Percentiles rank a stretch among this genome's conserved stretches.
phyloP scores from a whole-genome alignment of 1,139 yeast genomes.

The Yamadazyma trypodendri region DNA sequence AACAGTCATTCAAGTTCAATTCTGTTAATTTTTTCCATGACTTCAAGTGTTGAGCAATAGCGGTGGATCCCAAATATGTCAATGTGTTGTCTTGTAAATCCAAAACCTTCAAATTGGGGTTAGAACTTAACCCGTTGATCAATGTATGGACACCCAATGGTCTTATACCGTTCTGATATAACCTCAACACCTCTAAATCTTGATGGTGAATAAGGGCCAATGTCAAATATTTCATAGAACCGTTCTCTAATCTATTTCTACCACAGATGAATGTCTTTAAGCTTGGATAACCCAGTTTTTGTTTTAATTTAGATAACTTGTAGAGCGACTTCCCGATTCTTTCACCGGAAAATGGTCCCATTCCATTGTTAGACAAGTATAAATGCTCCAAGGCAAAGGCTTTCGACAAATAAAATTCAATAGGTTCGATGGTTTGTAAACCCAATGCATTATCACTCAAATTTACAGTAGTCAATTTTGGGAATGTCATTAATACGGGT shows the following conservation, averaged over 20 bases:
- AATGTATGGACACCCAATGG: conserved; percentile 85
- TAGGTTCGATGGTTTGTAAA: conserved; percentile 87
- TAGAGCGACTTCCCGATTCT: conserved; percentile 85
- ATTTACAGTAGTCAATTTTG: conserved; percentile 69
- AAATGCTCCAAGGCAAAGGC: conserved; percentile 83
- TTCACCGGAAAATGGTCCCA: conserved; percentile 97
- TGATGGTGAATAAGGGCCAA: conserved; percentile 75
- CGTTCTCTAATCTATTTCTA: conserved; percentile 93
- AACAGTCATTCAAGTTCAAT: conserved; percentile 84
- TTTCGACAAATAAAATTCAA: conserved; percentile 72
- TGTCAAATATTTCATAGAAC: conserved; percentile 78
- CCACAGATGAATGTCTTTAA: conserved; percentile 90
- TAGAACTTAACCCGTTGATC: conserved; percentile 68
- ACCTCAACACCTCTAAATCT: conserved; percentile 67
- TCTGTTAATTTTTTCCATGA: conserved; percentile 56
- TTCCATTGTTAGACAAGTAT: conserved; percentile 88
- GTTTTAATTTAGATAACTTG: conserved; percentile 66
- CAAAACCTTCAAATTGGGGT: conserved; percentile 60
- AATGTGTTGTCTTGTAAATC: conserved; percentile 96
- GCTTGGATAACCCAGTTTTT: conserved; percentile 40
- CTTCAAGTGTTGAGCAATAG: conserved; percentile 46
- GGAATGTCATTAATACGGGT: conserved; percentile 68
- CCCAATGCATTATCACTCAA: conserved; percentile 97
- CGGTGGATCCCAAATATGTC: conserved; percentile 67
- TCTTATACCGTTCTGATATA: conserved; percentile 95